Conservation (phyloP, 306 rosid genomes). For the Macrotyloma uniflorum region DNA sequence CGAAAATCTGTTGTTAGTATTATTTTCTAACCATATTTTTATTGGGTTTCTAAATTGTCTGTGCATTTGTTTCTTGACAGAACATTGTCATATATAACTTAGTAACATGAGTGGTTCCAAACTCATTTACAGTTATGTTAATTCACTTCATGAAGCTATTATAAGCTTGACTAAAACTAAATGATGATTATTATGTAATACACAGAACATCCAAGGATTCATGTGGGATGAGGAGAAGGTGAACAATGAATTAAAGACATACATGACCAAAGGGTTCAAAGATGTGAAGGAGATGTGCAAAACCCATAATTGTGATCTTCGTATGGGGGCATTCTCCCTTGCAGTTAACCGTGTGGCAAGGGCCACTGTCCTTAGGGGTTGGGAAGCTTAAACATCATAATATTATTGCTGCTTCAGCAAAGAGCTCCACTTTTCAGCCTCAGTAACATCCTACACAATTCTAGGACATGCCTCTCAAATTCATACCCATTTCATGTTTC, state of each 20-base stretch:
- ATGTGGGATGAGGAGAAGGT: slow-evolving; percentile 95
- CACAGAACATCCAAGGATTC: slow-evolving; percentile 98
- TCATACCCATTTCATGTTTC: not conserved
- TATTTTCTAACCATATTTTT: no score
- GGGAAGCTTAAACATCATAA: slow-evolving; percentile 76
- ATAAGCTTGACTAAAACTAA: not conserved
- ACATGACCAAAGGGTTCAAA: slow-evolving; percentile 84
- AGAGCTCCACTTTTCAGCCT: slow-evolving; percentile 20
- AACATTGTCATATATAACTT: not conserved
- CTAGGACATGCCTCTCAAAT: not conserved
- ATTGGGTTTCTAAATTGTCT: not conserved
- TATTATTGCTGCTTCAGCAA: not conserved
- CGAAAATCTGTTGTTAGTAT: no score
- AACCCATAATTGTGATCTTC: slow-evolving; percentile 75
- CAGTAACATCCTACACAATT: slow-evolving; percentile 26
- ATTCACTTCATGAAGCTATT: not conserved
- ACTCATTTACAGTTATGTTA: not conserved
- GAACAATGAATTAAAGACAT: slow-evolving; percentile 67
- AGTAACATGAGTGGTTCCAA: not conserved
- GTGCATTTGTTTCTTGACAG: not conserved
- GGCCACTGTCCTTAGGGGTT: slow-evolving; percentile 87
- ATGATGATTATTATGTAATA: not conserved
- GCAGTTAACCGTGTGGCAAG: slow-evolving; percentile 90
- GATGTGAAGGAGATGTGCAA: slow-evolving; percentile 88
- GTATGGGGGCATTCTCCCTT: slow-evolving; percentile 95